Conservation (phyloP, 2,329 filamentous ascomycete species). For the Penicillium glabrum region DNA sequence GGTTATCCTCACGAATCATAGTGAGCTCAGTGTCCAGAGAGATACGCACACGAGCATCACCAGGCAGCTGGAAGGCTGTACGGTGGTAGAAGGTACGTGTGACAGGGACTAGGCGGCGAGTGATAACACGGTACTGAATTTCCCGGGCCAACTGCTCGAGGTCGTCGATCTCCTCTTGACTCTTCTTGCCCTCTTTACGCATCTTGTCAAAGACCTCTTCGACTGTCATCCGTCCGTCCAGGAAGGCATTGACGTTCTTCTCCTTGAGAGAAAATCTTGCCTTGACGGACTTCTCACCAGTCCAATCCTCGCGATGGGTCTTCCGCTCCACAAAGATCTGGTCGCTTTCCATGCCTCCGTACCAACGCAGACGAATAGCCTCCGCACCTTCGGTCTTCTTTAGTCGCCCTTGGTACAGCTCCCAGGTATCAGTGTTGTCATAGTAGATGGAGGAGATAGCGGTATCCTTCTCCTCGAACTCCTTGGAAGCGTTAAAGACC, state of each 20-base stretch:
- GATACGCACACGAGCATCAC: slow-evolving; percentile 92
- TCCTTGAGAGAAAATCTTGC: slow-evolving; percentile 93
- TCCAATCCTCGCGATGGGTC: slow-evolving; percentile 98
- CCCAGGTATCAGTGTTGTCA: slow-evolving; percentile 91
- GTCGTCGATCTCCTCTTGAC: slow-evolving; percentile 82
- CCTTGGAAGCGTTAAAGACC: slow-evolving; percentile 96
- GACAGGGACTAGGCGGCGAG: slow-evolving; percentile 82
- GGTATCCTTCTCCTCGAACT: slow-evolving; percentile 85
- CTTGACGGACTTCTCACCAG: slow-evolving; percentile 97
- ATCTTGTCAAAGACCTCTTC: slow-evolving; percentile 94
- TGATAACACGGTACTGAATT: slow-evolving; percentile 89
- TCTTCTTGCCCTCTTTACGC: slow-evolving; percentile 91
- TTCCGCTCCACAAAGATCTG: slow-evolving; percentile 97
- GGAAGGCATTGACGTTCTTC: slow-evolving; percentile 92
- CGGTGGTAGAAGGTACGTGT: slow-evolving; percentile 97
- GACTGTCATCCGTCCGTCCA: slow-evolving; percentile 80
- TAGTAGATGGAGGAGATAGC: slow-evolving; percentile 99
- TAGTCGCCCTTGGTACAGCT: slow-evolving; percentile 87
- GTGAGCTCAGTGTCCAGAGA: slow-evolving; percentile 95
- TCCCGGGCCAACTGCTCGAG: slow-evolving; percentile 87
- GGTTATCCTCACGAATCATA: slow-evolving; percentile 92
- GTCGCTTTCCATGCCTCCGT: slow-evolving; percentile 92
- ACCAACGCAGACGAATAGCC: slow-evolving; percentile 94
- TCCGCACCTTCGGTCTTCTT: slow-evolving; percentile 98
- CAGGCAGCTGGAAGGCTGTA: slow-evolving; percentile 94